Conservation (phyloP, 257 asterid species). For the Solanum medicagineum region DNA sequence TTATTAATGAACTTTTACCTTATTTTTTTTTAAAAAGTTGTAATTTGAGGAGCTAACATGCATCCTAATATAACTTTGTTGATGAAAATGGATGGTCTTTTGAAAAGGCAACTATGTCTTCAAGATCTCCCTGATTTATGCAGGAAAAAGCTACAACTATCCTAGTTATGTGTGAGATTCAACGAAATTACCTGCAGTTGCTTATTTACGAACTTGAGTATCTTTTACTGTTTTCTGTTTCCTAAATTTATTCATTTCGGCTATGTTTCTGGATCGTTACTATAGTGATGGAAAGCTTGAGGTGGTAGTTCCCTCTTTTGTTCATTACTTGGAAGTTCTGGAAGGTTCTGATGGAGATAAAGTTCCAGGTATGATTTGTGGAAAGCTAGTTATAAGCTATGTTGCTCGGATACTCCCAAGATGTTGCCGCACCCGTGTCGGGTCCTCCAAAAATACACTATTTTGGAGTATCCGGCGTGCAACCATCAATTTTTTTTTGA, state of each 20-base stretch:
- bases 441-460: background rate
- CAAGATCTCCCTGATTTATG: background rate
- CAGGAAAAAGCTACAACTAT: background rate
- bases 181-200: background rate
- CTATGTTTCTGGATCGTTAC: background rate
- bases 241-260: background rate
- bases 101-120: background rate
- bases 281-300: slow-evolving; percentile 96
- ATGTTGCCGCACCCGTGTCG: background rate
- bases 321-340: slow-evolving; percentile 94
- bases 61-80: background rate
- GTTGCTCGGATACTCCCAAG: background rate
- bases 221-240: background rate
- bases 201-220: background rate
- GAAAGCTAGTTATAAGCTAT: background rate
- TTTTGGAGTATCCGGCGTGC: background rate
- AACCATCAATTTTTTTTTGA: background rate
- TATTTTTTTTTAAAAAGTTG: background rate
- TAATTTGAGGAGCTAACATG: background rate
- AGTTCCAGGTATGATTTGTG: slow-evolving; percentile 57
- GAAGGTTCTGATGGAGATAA: slow-evolving; percentile 99
- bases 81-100: background rate
- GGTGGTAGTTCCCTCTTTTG: slow-evolving; percentile 89
- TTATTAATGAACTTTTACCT: background rate
- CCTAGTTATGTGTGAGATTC: background rate